These are phyloP conservation scores for Debaryomycetaceae sp. DNA, from an alignment of 1,139 yeast genomes.

Conservation along the genomic window DNA sequence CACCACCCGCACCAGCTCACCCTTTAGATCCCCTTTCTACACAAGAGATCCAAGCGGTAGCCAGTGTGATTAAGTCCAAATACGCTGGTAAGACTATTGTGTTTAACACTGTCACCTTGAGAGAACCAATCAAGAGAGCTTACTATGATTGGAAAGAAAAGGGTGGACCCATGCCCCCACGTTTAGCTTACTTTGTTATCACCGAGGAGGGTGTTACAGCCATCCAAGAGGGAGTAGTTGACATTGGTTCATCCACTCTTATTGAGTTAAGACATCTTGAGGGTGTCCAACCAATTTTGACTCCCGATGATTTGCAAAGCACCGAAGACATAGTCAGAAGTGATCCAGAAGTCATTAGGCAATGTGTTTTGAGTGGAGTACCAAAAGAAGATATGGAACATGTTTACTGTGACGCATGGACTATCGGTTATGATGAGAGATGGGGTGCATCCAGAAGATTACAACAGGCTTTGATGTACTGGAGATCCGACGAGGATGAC, in stretches of 20 bases:
- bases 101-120: constrained; percentile 67
- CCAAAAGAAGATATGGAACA: constrained; percentile 64
- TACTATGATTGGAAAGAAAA: constrained; percentile 64
- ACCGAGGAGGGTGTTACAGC: constrained; percentile 59
- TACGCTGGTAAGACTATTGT: constrained; percentile 45
- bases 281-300: constrained; percentile 71
- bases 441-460: constrained; percentile 75
- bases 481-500: constrained; percentile 74
- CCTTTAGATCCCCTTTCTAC: constrained; percentile 72
- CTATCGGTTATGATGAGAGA: constrained; percentile 80
- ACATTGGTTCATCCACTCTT: constrained; percentile 46
- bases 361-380: constrained; percentile 67
- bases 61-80: constrained; percentile 26
- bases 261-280: constrained; percentile 46
- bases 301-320: constrained; percentile 60
- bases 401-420: constrained; percentile 82
- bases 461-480: constrained; percentile 79
- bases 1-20: constrained; percentile 56
- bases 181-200: constrained; percentile 64
- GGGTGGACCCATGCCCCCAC: constrained; percentile 59
- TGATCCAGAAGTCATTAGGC: constrained; percentile 69
- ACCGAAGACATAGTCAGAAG: constrained; percentile 65
- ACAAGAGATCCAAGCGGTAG: constrained; percentile 45
- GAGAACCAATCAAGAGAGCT: constrained; percentile 65
- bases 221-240: constrained; percentile 67